Base-by-base conservation (phyloP, 495 filamentous ascomycete species). In the Xylaria telfairii region DNA sequence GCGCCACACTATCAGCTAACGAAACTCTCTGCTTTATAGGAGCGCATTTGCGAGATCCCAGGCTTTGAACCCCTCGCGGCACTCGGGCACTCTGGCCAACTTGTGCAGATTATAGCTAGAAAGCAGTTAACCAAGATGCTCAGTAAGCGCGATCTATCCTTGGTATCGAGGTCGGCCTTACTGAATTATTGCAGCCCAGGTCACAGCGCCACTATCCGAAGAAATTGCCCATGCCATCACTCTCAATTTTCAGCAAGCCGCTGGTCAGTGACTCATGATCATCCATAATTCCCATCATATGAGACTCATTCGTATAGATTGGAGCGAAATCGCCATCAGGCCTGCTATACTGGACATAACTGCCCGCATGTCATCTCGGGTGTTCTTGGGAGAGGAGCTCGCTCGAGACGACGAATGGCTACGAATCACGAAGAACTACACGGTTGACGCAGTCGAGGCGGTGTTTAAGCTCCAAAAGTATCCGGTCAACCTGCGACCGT, bases 301-400 rank as follows among this genome's bases (percentile, higher is more conserved):
- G 12, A n/a, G 59, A 24, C 67, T 69, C 15, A 69, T 62, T 5
- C 21, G 1, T 39, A 6, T 54, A 78, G 76, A 78, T 37, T 82
- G 80, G 80, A 71, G 67, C 41, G 68, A 73, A 37, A 49, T 76
- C 32, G n/a, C 41, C 0, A 57, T 78, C 15, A 47, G 54, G 1
- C 51, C 68, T 4, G 64, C 53, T 19, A 7, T 82, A 9, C 74
- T 82, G 10, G 67, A 75, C 8, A 28, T 86, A 0, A 73, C 87
- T 42, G 76, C 82, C 12, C 82, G 82, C 26, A 74, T 86, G 19
- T 83, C 84, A 0, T 80, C 83, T 1, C 76, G 82, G 24, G 74
- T 85, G 56, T 87, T 88, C 64, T 72, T 87, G 4, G 87, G 87
- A 26, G 73, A 81, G 4, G 77, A 83, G n/a, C 69, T 87, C 5